phyloP scores from a whole-genome alignment of 441 rosid species.

The Monsonia emarginata region DNA sequence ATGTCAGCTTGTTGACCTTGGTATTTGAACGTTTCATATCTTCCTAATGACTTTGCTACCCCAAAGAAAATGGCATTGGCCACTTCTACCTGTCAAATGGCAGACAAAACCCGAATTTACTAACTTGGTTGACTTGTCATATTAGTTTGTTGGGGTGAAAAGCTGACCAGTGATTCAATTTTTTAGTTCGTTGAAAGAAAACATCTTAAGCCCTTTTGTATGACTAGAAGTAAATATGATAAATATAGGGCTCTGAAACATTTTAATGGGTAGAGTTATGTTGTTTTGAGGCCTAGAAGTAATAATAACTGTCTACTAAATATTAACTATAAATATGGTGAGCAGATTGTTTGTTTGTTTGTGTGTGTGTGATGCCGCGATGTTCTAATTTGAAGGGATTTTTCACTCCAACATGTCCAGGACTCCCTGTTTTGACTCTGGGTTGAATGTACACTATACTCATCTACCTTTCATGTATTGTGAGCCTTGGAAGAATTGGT shows the following conservation, averaged over 20 bases:
- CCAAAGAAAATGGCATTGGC: no score
- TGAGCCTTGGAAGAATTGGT: not conserved
- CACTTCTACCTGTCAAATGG: slow-evolving; percentile 9
- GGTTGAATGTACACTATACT: not conserved
- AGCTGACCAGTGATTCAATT: not conserved
- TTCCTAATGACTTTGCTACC: not conserved
- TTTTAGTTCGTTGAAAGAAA: not conserved
- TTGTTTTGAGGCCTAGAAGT: no score
- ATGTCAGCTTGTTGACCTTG: not conserved
- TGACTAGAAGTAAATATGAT: not conserved
- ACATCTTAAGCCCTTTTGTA: no score
- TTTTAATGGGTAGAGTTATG: no score
- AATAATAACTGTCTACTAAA: no score
- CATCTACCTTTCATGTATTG: not conserved
- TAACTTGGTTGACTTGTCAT: not conserved
- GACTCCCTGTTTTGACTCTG: not conserved
- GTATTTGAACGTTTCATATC: not conserved
- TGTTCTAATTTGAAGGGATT: not conserved
- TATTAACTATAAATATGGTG: no score
- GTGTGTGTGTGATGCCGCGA: no score
- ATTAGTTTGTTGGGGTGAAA: not conserved
- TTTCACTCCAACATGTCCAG: not conserved
- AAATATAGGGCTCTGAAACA: no score
- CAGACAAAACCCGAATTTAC: not conserved
- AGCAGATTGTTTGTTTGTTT: no score